Percentiles rank a stretch among this genome's conserved stretches.
Evolutionary conservation across 2,329 filamentous ascomycete genomes (phyloP).

Genomic region (Fusarium neocosmosporiellum): DNA sequence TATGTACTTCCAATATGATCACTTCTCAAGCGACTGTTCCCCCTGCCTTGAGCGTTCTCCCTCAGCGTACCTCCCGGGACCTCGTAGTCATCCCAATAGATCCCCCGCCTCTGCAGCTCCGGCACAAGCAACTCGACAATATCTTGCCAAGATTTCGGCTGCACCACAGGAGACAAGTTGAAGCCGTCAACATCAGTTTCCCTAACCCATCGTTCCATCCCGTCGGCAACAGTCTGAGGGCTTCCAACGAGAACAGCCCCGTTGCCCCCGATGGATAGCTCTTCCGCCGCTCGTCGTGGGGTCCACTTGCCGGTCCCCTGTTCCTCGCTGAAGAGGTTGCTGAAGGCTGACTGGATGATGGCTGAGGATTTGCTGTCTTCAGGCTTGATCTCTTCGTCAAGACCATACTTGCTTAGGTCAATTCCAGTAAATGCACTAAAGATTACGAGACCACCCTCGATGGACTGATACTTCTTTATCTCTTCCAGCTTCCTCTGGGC

Average conservation of each 20-base stretch:
- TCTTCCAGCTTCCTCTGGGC: background rate
- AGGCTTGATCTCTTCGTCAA: slow-evolving; percentile 12
- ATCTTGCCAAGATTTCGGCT: slow-evolving; percentile 15
- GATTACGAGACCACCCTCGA: slow-evolving; percentile 8
- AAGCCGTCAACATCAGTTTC: slow-evolving; percentile 23
- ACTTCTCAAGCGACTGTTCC: background rate
- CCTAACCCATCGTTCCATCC: slow-evolving; percentile 11
- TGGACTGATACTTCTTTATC: slow-evolving; percentile 1
- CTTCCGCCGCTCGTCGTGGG: background rate
- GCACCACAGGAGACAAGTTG: slow-evolving; percentile 13
- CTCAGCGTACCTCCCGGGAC: slow-evolving; percentile 10
- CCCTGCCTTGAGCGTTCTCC: slow-evolving; percentile 8
- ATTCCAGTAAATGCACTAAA: slow-evolving; percentile 28
- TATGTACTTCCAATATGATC: slow-evolving; percentile 4
- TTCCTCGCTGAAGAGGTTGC: slow-evolving; percentile 6
- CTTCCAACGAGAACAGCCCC: slow-evolving; percentile 18
- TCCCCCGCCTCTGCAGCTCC: slow-evolving; percentile 10
- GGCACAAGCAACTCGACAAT: slow-evolving; percentile 14
- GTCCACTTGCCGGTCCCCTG: slow-evolving; percentile 2
- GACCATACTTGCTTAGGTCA: slow-evolving; percentile 9
- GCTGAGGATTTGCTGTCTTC: slow-evolving; percentile 12
- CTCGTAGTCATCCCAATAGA: slow-evolving; percentile 20
- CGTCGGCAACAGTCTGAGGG: slow-evolving; percentile 14
- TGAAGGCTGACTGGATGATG: slow-evolving; percentile 10
- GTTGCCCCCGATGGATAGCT: slow-evolving; percentile 6